A percentile compares a stretch with the other conserved stretches of the same genome.
These are phyloP conservation scores for Chrysopogon serrulatus DNA, from an alignment of 176 grass and related monocot genomes.

Conservation along the genomic window DNA sequence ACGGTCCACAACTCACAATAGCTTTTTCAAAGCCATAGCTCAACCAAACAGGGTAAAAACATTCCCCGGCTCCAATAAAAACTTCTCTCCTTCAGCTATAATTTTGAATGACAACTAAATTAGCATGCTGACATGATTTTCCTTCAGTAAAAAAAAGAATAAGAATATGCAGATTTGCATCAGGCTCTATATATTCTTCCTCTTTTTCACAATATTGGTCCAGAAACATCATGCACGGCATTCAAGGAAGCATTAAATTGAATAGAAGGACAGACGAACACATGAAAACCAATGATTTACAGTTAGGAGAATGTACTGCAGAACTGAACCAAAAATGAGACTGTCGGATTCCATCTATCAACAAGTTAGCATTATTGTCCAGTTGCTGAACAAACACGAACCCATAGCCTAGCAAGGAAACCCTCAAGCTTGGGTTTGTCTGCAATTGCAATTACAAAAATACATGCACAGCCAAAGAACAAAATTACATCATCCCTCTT, in stretches of 20 bases:
- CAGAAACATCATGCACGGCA: not conserved
- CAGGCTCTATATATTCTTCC: not conserved
- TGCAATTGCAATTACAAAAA: not conserved
- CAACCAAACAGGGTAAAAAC: too few relatives aligned
- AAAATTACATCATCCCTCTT: conserved; percentile 33
- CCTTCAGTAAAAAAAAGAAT: not conserved
- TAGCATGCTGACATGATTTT: not conserved
- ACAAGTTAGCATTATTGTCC: not conserved
- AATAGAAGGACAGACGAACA: not conserved
- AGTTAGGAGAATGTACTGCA: not conserved
- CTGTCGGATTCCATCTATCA: not conserved
- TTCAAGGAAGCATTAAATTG: not conserved
- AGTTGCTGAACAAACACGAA: not conserved
- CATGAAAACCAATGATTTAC: not conserved
- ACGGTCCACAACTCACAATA: too few relatives aligned
- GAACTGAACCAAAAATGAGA: not conserved
- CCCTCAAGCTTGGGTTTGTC: not conserved
- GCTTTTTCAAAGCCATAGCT: too few relatives aligned
- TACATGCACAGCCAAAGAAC: not conserved
- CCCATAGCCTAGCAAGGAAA: not conserved
- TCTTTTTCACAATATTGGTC: not conserved
- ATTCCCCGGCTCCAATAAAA: too few relatives aligned
- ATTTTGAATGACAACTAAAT: not conserved
- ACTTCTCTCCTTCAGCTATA: not conserved
- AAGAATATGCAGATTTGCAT: not conserved